Conservation (phyloP, 2,329 filamentous ascomycete genomes). For the Fusarium coicis region DNA sequence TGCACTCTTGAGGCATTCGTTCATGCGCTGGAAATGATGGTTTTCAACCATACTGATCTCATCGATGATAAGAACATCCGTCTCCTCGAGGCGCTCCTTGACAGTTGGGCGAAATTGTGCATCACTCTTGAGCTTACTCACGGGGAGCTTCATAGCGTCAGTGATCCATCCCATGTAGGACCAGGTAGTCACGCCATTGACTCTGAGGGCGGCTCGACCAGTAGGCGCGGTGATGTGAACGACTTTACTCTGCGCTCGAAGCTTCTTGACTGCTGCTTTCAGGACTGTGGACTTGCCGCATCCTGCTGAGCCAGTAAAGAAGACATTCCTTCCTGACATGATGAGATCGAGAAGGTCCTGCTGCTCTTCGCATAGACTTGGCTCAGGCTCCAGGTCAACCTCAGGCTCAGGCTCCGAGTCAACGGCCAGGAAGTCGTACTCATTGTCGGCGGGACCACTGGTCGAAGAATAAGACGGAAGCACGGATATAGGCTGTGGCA, state of each 20-base stretch:
- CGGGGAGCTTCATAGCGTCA: conserved; percentile 3
- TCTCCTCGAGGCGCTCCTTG: conserved; percentile 52
- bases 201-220: conserved; percentile 66
- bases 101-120: neutral
- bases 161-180: conserved; percentile 67
- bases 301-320: conserved; percentile 72
- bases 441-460: neutral
- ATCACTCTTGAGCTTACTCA: neutral
- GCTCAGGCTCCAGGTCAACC: neutral
- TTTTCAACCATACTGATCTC: conserved; percentile 75
- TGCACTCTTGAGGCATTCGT: conserved; percentile 47
- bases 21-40: conserved; percentile 45
- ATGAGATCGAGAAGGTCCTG: conserved; percentile 55
- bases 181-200: conserved; percentile 67
- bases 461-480: neutral
- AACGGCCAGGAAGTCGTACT: neutral
- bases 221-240: conserved; percentile 69
- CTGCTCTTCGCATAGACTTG: conserved; percentile 38
- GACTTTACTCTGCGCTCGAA: neutral
- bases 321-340: conserved; percentile 64
- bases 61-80: conserved; percentile 70
- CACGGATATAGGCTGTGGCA: neutral
- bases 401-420: neutral
- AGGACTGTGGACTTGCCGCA: conserved; percentile 46
- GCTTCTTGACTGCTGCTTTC: conserved; percentile 31